Evolutionary conservation across 768 basidiomycete species (phyloP), one percentile per base, ranked within the genome.

Genomic region (Mycena vitilis): DNA sequence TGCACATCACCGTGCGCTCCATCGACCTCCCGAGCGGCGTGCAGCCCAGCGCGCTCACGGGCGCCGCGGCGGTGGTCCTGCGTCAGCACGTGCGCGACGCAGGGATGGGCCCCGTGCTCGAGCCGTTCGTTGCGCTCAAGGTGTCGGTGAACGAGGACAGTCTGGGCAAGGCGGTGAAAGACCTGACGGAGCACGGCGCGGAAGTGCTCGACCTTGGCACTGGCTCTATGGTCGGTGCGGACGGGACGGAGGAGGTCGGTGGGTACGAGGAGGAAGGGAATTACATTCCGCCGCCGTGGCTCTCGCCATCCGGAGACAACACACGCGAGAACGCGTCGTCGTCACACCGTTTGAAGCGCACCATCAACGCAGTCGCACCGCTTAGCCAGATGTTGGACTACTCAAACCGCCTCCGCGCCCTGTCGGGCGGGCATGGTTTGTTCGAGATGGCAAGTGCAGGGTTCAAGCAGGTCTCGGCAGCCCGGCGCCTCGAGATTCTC

Each of bases 351-450:
- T 75, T 86, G 57, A 91, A 87, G 76, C 86, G 90, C n/a, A 85
- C 88, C n/a, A 81, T 96, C 30, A 79, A 87, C 66, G 94, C 90
- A 12, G 70, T 89, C 37, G 93, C 91, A 22, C 95, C 95, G 3
- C 84, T 96, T n/a, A 92, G 89, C 73, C 86, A 85, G 73, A 91
- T 95, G 86, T 81, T 95, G 22, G 91, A 95, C 77, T 96, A 93
- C 73, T 90, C 92, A 11, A 90, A 84, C 53, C 85, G 93, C 18
- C 78, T 96, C 58, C 90, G 95, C 20, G 91, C 95, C 1, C 78
- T 95, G 44, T 91, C 93, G 2, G 95, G 92, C 54, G 95, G 95
- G 5, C 89, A 94, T 75, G 95, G 94, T 15, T 75, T 83, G 20
- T 95, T 95, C 73, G 93, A 95, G 74, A 92, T 93, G 89, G 80